These are phyloP conservation scores for Tuber aestivum DNA, from an alignment of 495 filamentous ascomycete genomes.

Conservation along the genomic window DNA sequence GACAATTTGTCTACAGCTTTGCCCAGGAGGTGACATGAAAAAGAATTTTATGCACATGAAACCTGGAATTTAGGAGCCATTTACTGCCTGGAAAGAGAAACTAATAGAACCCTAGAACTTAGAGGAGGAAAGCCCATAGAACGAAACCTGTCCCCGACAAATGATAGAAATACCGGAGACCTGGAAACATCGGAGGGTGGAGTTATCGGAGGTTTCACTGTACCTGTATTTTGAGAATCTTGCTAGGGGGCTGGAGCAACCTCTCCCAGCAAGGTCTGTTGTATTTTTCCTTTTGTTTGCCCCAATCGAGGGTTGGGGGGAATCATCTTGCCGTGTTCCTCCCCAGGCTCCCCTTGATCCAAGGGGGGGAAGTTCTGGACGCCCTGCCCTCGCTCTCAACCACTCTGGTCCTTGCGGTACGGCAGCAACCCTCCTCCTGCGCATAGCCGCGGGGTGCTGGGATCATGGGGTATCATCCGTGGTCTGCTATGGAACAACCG, in stretches of 20 bases:
- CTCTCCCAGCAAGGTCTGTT: background rate
- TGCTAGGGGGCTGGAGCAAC: background rate
- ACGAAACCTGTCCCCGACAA: no score
- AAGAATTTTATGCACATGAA: no score
- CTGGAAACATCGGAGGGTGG: no score
- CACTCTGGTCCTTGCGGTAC: background rate
- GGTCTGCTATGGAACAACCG: background rate
- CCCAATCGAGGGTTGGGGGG: background rate
- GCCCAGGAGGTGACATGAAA: no score
- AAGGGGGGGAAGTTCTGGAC: background rate
- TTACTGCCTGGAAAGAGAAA: no score
- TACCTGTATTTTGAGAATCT: background rate
- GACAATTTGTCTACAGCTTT: no score
- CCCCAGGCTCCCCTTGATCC: background rate
- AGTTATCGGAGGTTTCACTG: no score
- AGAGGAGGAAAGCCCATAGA: no score
- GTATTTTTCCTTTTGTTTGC: background rate
- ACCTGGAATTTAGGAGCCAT: no score
- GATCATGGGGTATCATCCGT: background rate
- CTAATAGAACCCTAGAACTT: no score
- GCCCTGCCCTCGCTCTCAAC: background rate
- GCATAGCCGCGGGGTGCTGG: background rate
- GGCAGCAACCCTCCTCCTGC: background rate
- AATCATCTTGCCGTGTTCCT: background rate
- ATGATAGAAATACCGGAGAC: no score